Percentiles rank a stretch among this genome's conserved stretches.
These are phyloP conservation scores for Phoenix dactylifera DNA, from an alignment of 176 grass and related monocot genomes.

Conservation along the genomic window DNA sequence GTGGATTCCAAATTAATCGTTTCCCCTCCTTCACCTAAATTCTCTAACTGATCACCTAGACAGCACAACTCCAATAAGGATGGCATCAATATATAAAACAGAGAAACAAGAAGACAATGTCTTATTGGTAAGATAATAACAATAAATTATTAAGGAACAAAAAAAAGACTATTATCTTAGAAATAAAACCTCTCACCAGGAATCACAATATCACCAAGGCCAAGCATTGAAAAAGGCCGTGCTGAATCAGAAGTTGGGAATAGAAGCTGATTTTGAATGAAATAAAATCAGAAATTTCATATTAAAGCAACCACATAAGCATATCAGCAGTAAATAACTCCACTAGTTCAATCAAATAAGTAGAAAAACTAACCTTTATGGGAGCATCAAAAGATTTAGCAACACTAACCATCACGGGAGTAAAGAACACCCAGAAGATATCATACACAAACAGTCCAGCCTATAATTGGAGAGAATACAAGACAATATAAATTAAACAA, in stretches of 20 bases:
- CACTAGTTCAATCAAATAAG: too few species aligned
- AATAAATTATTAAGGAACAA: too few species aligned
- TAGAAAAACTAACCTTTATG: conserved; percentile 50
- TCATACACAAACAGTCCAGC: conserved; percentile 87
- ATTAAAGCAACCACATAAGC: neutral
- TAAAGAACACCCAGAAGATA: conserved; percentile 99
- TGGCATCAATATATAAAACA: too few species aligned
- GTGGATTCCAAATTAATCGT: too few species aligned
- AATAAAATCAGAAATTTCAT: conserved; percentile 1
- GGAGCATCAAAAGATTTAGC: conserved; percentile 99
- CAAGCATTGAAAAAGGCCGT: conserved; percentile 83
- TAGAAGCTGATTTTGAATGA: conserved; percentile 40
- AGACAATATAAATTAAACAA: too few species aligned
- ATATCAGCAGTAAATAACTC: neutral
- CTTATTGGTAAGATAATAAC: too few species aligned
- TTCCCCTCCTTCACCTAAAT: too few species aligned
- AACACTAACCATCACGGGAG: conserved; percentile 94
- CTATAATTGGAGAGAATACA: conserved; percentile 15
- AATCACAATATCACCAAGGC: conserved; percentile 97
- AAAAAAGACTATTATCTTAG: too few species aligned
- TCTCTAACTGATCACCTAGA: too few species aligned
- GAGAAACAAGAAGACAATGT: too few species aligned
- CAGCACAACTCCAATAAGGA: too few species aligned
- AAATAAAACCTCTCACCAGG: conserved; percentile 39
- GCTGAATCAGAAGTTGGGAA: conserved; percentile 78